Percentiles rank a stretch among this genome's conserved stretches.
Conservation (phyloP, 73 alveolate species). For the Tetrahymena borealis region DNA sequence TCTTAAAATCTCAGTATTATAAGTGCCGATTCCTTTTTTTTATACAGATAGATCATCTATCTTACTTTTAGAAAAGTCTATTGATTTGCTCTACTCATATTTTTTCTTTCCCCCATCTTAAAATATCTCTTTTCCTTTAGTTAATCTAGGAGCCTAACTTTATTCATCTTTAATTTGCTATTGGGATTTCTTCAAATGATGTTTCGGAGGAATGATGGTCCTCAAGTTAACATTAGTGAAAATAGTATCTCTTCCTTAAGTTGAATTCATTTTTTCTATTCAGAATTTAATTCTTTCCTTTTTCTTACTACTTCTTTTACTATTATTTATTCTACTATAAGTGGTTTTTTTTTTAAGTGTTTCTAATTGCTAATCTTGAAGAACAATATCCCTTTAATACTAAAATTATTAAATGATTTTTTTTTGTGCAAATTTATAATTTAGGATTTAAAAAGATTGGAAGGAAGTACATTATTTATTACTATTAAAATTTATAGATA, state of each 20-base stretch:
- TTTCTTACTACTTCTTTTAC: not conserved
- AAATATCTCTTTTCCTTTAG: not conserved
- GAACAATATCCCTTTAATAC: too few relatives aligned
- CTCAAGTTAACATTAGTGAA: not conserved
- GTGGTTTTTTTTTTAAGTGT: not conserved
- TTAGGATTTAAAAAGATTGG: not conserved
- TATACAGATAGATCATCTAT: not conserved
- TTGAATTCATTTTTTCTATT: not conserved
- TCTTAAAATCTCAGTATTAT: not conserved
- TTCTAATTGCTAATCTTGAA: too few relatives aligned
- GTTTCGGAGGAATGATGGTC: not conserved
- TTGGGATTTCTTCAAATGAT: not conserved
- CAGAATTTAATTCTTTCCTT: not conserved
- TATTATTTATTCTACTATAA: not conserved
- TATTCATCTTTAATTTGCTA: not conserved
- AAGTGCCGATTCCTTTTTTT: not conserved
- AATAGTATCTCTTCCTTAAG: not conserved
- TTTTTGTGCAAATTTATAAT: not conserved
- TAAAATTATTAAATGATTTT: too few relatives aligned
- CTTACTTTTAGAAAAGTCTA: not conserved
- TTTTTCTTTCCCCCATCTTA: not conserved
- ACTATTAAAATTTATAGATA: not conserved
- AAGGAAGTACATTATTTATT: too few relatives aligned
- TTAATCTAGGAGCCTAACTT: not conserved
- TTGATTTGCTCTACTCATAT: not conserved